These are phyloP conservation scores for Saprolegnia diclina DNA, from an alignment of 352 stramenopile genomes.

Conservation along the genomic window DNA sequence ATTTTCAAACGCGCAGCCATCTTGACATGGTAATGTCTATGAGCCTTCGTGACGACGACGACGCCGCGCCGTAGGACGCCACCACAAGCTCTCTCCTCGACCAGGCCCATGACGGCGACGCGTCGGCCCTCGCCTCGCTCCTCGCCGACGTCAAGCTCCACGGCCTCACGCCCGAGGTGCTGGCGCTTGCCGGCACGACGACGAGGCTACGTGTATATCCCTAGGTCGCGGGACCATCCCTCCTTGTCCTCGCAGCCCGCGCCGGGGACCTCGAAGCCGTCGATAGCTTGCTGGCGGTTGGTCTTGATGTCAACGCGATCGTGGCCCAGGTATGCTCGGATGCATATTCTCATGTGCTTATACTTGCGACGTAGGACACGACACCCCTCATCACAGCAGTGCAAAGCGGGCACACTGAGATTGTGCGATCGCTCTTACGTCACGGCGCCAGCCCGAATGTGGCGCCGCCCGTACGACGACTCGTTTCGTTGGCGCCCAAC, in stretches of 20 bases:
- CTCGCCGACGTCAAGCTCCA: too few species aligned
- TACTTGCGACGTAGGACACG: not conserved
- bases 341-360: not conserved
- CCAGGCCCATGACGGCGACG: too few species aligned
- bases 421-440: not conserved
- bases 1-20: constrained; percentile 1
- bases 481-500: not conserved
- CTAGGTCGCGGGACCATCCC: not conserved
- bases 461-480: not conserved
- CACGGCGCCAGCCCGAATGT: not conserved
- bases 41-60: not conserved
- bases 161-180: too few species aligned
- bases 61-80: not conserved
- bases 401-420: not conserved
- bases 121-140: too few species aligned
- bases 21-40: not conserved
- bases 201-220: not conserved
- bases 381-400: not conserved
- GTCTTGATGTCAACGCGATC: not conserved
- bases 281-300: not conserved
- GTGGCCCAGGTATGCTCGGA: not conserved
- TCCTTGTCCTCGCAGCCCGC: not conserved
- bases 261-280: not conserved
- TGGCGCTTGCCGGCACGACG: too few species aligned
- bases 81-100: not conserved